phyloP scores from a whole-genome alignment of 176 grass and related monocot genomes.

The Dendrocalamus sinicus region DNA sequence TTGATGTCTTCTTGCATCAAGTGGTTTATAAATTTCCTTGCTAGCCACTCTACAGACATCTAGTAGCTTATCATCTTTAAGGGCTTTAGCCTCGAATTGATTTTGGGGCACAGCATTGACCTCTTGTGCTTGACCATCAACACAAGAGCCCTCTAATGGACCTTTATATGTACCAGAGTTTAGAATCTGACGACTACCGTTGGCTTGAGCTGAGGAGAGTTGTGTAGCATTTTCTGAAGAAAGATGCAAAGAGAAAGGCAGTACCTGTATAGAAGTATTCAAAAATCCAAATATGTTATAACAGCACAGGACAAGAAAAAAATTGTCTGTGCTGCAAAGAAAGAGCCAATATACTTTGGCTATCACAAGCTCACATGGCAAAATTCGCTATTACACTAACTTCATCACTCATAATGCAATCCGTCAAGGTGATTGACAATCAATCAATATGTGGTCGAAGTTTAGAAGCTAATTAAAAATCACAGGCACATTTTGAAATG shows the following conservation, averaged over 20 bases:
- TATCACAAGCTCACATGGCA: not conserved
- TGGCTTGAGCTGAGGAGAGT: constrained; percentile 41
- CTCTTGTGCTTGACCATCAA: constrained; percentile 46
- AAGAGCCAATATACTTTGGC: not conserved
- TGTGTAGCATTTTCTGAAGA: constrained; percentile 61
- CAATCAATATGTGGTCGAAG: constrained; percentile 10
- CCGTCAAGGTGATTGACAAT: not conserved
- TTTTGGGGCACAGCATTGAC: constrained; percentile 14
- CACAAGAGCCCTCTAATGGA: not conserved
- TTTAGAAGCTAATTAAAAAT: not conserved
- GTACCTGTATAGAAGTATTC: constrained; percentile 44
- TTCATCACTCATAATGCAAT: constrained; percentile 25
- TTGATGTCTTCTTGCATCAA: constrained; percentile 38
- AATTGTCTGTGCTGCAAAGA: not conserved
- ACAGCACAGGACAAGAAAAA: not conserved
- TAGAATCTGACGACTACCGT: constrained; percentile 36
- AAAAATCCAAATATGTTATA: constrained; percentile 20
- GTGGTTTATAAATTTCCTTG: constrained; percentile 37
- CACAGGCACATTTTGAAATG: not conserved
- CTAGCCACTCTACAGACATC: constrained; percentile 25
- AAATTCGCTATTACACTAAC: not conserved
- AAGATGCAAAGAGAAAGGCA: constrained; percentile 68
- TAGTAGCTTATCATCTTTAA: constrained; percentile 6
- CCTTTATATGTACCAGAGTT: constrained; percentile 45
- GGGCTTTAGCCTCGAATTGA: constrained; percentile 32